Evolutionary conservation across 495 filamentous ascomycete genomes (phyloP), one percentile per base, ranked within the genome.

Genomic region (Aspergillus wentii): DNA sequence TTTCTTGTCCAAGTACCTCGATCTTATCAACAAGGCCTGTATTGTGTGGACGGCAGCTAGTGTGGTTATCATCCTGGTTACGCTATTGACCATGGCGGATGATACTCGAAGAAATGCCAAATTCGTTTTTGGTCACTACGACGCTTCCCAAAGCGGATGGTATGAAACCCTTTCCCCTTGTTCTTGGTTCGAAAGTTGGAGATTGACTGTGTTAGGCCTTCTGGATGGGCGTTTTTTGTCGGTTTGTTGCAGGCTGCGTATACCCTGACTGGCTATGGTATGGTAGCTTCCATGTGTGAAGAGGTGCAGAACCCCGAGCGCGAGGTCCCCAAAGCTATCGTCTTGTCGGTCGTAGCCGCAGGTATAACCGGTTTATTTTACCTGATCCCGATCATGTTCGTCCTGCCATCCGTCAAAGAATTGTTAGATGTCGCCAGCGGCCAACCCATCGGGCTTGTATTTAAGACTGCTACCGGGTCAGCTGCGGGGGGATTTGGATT

Each of bases 301-400:
- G 84, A 88, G 56, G 85, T 88, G 20, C 84, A 84, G 23, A 75
- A 85, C 29, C 77, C 84, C 5, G 56, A 79, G 20, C 61, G 75
- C 5, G 76, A 79, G 52, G 84, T 79, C 0, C 84, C 84, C 18
- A 78, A 77, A 42, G 81, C 83, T 30, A 86, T 88, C 69, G 71
- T 88, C 18, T 66, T 73, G 20, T 83, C 78, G 15, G 84, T 88
- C 10, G 71, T 71, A 1, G 85, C 86, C 10, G 84, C 83, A 0
- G 72, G 78, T 20, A 53, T 76, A 25, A 86, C 83, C 0, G 84
- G 84, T 4, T 68, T 90, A 40, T 51, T 82, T 35, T 88, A 87
- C 45, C 58, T 87, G 38, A 66, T 78, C n/a, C 74, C 76, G 2
- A 61, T 85, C 8, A 57, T 86, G 2, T 82, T 86, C 44, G 78